These are phyloP conservation scores for Mortierella claussenii DNA, from an alignment of 192 early-diverging fungal genomes.

Conservation along the genomic window DNA sequence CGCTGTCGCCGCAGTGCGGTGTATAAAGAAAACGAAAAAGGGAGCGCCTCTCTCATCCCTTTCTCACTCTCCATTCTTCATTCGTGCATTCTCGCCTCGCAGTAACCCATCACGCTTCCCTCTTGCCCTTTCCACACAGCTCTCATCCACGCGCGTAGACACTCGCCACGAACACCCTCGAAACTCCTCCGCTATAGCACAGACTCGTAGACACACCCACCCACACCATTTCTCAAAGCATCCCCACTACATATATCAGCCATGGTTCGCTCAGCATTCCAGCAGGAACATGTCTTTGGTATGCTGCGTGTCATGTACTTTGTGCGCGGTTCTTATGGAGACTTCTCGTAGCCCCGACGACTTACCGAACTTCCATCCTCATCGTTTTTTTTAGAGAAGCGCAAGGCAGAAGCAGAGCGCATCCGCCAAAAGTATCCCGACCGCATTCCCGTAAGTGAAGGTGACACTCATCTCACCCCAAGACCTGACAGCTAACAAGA, in stretches of 20 bases:
- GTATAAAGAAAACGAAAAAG: no score
- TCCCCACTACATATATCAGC: neutral
- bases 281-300: conserved; percentile 97
- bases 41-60: no score
- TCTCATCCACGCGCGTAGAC: no score
- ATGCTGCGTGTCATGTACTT: conserved; percentile 33
- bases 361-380: neutral
- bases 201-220: neutral
- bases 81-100: no score
- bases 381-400: conserved; percentile 81
- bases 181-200: no score
- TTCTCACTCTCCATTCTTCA: no score
- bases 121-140: no score
- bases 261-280: conserved; percentile 89
- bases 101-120: no score
- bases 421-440: conserved; percentile 97
- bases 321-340: neutral
- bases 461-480: neutral
- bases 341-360: neutral
- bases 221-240: neutral
- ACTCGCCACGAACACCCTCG: neutral
- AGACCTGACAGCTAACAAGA: no score
- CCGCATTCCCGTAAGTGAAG: conserved; percentile 74
- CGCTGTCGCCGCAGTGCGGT: no score
- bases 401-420: conserved; percentile 95